Conservation (phyloP, 2,329 filamentous ascomycete species). For the Cordyceps cicadae region DNA sequence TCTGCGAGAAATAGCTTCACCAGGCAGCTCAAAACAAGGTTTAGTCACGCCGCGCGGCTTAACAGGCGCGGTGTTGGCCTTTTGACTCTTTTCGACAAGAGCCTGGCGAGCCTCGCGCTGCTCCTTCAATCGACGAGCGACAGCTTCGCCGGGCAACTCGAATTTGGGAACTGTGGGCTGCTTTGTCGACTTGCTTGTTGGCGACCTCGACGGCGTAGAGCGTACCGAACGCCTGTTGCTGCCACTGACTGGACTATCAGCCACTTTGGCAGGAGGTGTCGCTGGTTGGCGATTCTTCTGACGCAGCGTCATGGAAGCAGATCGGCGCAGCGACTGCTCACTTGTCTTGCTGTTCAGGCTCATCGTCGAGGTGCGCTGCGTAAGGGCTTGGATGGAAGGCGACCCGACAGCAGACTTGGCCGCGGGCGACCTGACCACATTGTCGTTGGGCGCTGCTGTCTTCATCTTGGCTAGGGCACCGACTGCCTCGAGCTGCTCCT, state of each 20-base stretch:
- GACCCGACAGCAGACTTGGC: constrained; percentile 15
- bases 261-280: not conserved
- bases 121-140: constrained; percentile 49
- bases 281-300: constrained; percentile 17
- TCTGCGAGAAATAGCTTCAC: constrained; percentile 49
- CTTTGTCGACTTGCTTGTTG: constrained; percentile 42
- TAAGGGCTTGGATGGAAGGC: constrained; percentile 3
- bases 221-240: not conserved
- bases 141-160: constrained; percentile 55
- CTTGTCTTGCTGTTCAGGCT: constrained; percentile 28
- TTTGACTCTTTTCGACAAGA: constrained; percentile 27
- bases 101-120: constrained; percentile 47
- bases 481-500: constrained; percentile 53
- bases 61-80: constrained; percentile 30
- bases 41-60: constrained; percentile 43
- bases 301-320: constrained; percentile 32
- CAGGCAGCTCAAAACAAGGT: constrained; percentile 54
- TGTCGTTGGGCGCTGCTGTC: constrained; percentile 23
- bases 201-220: constrained; percentile 4
- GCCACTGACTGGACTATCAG: constrained; percentile 8
- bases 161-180: constrained; percentile 47
- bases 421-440: not conserved
- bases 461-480: constrained; percentile 29
- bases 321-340: constrained; percentile 34
- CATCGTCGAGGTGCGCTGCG: constrained; percentile 24